A percentile compares a stretch with the other conserved stretches of the same genome.
Evolutionary conservation across 306 rosid species (phyloP).

Genomic region (Calophaca sinica): DNA sequence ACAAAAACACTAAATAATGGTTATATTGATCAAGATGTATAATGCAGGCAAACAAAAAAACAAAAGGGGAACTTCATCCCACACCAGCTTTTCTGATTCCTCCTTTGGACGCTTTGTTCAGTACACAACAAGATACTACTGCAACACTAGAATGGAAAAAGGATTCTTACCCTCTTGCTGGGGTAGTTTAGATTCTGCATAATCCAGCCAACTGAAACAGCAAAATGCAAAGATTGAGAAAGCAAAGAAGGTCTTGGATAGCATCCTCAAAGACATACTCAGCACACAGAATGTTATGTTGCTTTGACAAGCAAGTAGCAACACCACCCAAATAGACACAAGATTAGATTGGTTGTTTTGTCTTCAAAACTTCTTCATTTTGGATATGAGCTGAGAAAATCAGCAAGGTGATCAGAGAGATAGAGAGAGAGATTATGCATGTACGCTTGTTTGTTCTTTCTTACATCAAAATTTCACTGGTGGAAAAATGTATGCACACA

Average conservation of each 20-base stretch:
- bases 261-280: constrained; percentile 26
- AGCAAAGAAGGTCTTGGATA: constrained; percentile 28
- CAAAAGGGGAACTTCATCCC: too few species aligned
- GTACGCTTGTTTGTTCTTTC: too few species aligned
- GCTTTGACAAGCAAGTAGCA: neutral
- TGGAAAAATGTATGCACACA: constrained; percentile 12
- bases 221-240: constrained; percentile 42
- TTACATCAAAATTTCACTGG: neutral
- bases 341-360: neutral
- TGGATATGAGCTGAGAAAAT: constrained; percentile 16
- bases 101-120: too few species aligned
- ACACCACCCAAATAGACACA: neutral
- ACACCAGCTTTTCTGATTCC: too few species aligned
- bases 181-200: constrained; percentile 49
- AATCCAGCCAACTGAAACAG: constrained; percentile 42
- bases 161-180: constrained; percentile 49
- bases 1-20: neutral
- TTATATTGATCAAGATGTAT: neutral
- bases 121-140: neutral
- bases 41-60: neutral
- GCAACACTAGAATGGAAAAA: neutral
- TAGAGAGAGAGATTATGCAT: neutral
- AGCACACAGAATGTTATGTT: constrained; percentile 21
- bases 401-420: neutral
- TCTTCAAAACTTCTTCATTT: constrained; percentile 8